Evolutionary conservation across 805 yeast species (phyloP).

Genomic region (Wickerhamiella occidentalis): DNA sequence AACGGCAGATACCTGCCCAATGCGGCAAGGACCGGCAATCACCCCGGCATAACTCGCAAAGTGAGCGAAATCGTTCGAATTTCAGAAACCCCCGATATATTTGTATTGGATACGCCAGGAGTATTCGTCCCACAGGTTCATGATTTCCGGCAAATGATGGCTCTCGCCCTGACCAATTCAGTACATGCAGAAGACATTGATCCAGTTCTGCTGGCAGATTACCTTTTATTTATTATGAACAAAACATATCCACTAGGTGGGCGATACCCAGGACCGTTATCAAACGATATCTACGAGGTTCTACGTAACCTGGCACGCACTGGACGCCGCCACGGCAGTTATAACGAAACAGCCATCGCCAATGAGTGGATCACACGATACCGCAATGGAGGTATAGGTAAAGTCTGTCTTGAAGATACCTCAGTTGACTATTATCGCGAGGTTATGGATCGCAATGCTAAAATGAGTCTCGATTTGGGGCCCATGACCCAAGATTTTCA

Average conservation of each 20-base stretch:
- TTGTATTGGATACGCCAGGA: constrained; percentile 86
- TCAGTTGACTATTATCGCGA: constrained; percentile 2
- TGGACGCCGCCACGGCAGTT: background rate
- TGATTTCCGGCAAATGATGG: constrained; percentile 57
- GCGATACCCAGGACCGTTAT: constrained; percentile 18
- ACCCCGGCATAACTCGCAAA: constrained; percentile 79
- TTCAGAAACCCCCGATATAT: constrained; percentile 44
- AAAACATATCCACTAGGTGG: constrained; percentile 18
- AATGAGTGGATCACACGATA: constrained; percentile 10
- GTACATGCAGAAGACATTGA: constrained; percentile 56
- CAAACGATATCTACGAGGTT: constrained; percentile 18
- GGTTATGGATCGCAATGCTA: background rate
- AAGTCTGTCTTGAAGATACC: constrained; percentile 10
- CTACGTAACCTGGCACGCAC: background rate
- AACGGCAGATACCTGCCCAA: constrained; percentile 30
- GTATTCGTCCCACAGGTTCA: constrained; percentile 68
- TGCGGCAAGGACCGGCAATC: constrained; percentile 75
- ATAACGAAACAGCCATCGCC: constrained; percentile 1
- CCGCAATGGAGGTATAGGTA: constrained; percentile 5
- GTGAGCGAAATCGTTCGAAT: constrained; percentile 67
- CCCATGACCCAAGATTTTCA: constrained; percentile 3
- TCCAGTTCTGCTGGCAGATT: constrained; percentile 79
- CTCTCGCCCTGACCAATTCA: constrained; percentile 62
- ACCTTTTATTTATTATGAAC: constrained; percentile 61
- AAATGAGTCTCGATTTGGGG: constrained; percentile 7